phyloP scores from a whole-genome alignment of 345 rosid genomes.

The Passiflora organensis region DNA sequence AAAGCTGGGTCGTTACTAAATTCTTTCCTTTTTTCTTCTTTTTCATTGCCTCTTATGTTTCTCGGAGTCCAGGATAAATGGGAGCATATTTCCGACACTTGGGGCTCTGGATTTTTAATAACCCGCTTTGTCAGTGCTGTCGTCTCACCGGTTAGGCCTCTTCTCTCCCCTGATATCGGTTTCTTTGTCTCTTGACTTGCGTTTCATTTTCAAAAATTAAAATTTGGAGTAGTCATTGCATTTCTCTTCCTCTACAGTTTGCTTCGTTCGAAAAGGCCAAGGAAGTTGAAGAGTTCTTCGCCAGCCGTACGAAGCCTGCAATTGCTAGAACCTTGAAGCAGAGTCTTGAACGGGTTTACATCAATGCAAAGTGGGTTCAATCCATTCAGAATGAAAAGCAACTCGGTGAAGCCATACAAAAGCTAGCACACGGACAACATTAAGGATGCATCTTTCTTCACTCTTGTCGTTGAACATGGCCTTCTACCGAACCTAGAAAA shows the following conservation, averaged over 20 bases:
- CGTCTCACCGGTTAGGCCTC: slow-evolving; percentile 66
- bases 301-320: slow-evolving; percentile 47
- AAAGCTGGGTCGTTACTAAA: too few species aligned
- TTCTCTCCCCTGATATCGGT: not conserved
- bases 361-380: slow-evolving; percentile 77
- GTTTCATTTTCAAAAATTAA: not conserved
- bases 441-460: slow-evolving; percentile 6
- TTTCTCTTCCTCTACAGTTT: slow-evolving; percentile 40
- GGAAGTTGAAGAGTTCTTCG: slow-evolving; percentile 83
- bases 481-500: too few species aligned
- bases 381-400: slow-evolving; percentile 52
- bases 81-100: slow-evolving; percentile 58
- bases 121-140: slow-evolving; percentile 61
- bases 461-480: not conserved
- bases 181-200: not conserved
- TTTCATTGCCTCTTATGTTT: not conserved
- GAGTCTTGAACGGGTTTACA: slow-evolving; percentile 67
- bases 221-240: not conserved
- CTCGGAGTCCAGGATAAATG: slow-evolving; percentile 54
- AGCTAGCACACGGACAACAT: slow-evolving; percentile 39
- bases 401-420: slow-evolving; percentile 42
- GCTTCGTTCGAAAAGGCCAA: slow-evolving; percentile 71
- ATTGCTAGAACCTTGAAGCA: slow-evolving; percentile 88
- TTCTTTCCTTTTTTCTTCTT: not conserved
- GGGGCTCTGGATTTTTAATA: slow-evolving; percentile 69